Conservation (phyloP, 2,329 filamentous ascomycete genomes). For the Tolypocladium amazonense region DNA sequence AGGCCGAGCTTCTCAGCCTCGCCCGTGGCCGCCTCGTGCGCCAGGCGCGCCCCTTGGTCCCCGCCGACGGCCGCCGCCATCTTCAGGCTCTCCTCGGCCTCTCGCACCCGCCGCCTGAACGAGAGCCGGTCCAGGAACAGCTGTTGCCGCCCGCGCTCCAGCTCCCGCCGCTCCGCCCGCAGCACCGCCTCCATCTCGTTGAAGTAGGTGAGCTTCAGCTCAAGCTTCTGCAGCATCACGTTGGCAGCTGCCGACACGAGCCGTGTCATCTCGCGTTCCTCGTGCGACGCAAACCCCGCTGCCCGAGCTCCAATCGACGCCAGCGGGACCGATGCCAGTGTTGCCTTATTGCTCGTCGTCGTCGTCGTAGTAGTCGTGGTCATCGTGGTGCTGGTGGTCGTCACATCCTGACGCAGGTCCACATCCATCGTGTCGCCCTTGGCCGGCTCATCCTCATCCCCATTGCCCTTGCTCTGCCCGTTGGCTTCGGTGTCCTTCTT, state of each 20-base stretch:
- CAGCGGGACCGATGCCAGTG: constrained; percentile 68
- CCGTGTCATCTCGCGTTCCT: constrained; percentile 92
- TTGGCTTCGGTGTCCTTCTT: constrained; percentile 39
- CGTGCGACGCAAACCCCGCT: constrained; percentile 82
- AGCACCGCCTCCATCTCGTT: constrained; percentile 90
- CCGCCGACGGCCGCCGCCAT: constrained; percentile 37
- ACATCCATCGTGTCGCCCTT: constrained; percentile 55
- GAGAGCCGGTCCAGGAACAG: constrained; percentile 85
- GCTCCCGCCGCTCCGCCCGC: constrained; percentile 81
- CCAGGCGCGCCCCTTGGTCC: constrained; percentile 37
- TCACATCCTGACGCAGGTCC: constrained; percentile 41
- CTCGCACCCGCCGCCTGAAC: constrained; percentile 78
- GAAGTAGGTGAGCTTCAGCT: constrained; percentile 93
- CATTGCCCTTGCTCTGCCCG: constrained; percentile 41
- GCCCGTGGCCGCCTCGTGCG: constrained; percentile 29
- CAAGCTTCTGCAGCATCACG: constrained; percentile 86
- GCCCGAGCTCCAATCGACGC: constrained; percentile 79
- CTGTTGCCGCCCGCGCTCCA: constrained; percentile 85
- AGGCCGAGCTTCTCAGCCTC: constrained; percentile 45
- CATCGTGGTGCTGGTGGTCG: constrained; percentile 38
- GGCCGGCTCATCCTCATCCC: constrained; percentile 4
- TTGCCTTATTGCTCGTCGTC: constrained; percentile 33
- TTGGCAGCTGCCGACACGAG: constrained; percentile 89
- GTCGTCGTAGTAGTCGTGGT: constrained; percentile 43
- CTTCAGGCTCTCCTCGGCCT: constrained; percentile 68